Evolutionary conservation across 2,329 filamentous ascomycete species (phyloP), one percentile per base, ranked within the genome.

Genomic region (Colletotrichum spaethianum): DNA sequence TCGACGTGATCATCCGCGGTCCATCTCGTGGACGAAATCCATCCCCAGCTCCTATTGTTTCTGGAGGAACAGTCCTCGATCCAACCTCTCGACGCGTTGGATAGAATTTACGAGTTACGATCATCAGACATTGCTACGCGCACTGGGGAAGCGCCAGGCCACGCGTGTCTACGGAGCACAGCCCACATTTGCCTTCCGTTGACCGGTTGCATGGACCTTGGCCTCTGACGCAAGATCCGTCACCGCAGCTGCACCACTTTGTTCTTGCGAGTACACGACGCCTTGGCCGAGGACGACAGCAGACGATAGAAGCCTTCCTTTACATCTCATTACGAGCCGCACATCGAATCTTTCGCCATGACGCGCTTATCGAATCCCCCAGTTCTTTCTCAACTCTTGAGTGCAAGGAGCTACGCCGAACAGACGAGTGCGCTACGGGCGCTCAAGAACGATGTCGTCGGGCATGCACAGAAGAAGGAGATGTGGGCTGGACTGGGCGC

Each of bases 381-480:
- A 64, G 86, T 91, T 75, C 83, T 91, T 62, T 82, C 86, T 67
- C 87, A 90, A 79, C 84, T 93, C 67, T 86, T 86, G 74, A 87
- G 84, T 76, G 87, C 91, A 12, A 85, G 83, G 74, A 85, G 83
- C 44, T 80, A 83, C 57, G 75, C 82, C 28, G 88, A 91, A 74
- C 88, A 89, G 76, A 84, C 89, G 50, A 84, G 86, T 33, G 89
- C 91, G 61, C 86, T 98, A 55, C 90, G 92, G 75, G 86, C 87
- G 52, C 85, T 99, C 38, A 98, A 98, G 85, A 96, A 98, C 81
- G 93, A 96, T 74, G 89, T 97, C 59, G 91, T 98, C 72, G 96
- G 96, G 31, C 94, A 98, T 81, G 88, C 93, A 42, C 92, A 96
- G 81, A 92, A 92, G 80, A 99, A 99, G 83, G 93, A 96, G 82